phyloP scores from a whole-genome alignment of 2,329 filamentous ascomycete genomes.

The Pezicula rhizophila region DNA sequence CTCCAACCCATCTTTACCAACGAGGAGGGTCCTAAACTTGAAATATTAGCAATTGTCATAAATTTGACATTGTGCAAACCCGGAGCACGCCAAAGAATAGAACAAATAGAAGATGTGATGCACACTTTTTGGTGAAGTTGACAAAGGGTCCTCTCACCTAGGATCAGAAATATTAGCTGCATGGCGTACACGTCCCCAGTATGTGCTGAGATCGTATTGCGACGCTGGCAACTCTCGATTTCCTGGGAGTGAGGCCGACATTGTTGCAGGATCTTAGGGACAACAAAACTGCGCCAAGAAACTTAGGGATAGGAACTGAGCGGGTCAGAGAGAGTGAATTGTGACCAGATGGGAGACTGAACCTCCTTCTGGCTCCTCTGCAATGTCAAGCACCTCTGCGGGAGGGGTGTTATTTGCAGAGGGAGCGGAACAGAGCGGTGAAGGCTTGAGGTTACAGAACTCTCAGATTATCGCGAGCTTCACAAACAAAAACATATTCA shows the following conservation, averaged over 20 bases:
- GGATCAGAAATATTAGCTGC: constrained; percentile 87
- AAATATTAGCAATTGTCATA: constrained; percentile 12
- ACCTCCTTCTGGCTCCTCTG: neutral
- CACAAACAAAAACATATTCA: neutral
- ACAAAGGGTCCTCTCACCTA: constrained; percentile 58
- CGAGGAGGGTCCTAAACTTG: constrained; percentile 71
- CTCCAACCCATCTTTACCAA: constrained; percentile 71
- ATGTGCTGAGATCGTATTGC: constrained; percentile 86
- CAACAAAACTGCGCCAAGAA: neutral
- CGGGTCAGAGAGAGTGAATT: neutral
- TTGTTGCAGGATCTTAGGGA: constrained; percentile 23
- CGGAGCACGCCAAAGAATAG: neutral
- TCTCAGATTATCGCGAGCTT: neutral
- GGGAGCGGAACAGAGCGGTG: neutral
- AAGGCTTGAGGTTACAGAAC: neutral
- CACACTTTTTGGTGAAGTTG: constrained; percentile 11
- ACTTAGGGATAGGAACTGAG: neutral
- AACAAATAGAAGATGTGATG: constrained; percentile 7
- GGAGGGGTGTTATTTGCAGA: neutral
- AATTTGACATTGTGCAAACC: constrained; percentile 1
- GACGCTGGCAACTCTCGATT: constrained; percentile 81
- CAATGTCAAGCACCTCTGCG: neutral
- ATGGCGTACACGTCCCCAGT: constrained; percentile 91
- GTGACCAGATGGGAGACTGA: neutral
- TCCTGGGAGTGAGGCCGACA: constrained; percentile 62